Base-by-base conservation (phyloP, 495 filamentous ascomycete genomes). In the Talaromyces proteolyticus region DNA sequence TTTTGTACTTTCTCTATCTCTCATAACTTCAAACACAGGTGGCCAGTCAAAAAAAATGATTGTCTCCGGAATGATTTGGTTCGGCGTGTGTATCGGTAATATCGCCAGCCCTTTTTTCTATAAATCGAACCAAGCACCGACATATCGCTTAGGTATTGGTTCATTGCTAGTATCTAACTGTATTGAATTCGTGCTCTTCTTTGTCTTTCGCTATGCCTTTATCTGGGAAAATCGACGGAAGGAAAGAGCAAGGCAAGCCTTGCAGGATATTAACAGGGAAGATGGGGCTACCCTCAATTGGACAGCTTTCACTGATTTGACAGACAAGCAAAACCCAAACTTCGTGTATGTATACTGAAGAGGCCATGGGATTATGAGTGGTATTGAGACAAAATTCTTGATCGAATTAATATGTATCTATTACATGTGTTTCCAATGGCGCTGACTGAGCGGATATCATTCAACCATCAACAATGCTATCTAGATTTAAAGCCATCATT, bases 1-100 rank as follows among this genome's bases (percentile, higher is more conserved):
- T 0, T 81, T 77, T 25, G 77, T 81, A 11, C 62, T 84, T 34
- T 68, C 73, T 1, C 66, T 82, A 26, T 78, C 75, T 10, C 64
- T 86, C 12, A 61, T 71, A 3, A 84, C 77, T 0, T 68, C 65
- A 10, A 79, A 79, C 49, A 73, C 66, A 44, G 76, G 68, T 0
- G 74, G 79, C 1, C 78, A 83, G 40, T 79, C 78, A 1, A 84
- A 84, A 59, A 46, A 46, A 19, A 46, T 46, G 44, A 46, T 46
- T 18, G 44, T 46, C 14, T 46, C 44, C 17, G 44, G 44, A 22
- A 46, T 46, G 44, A 46, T 46, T n/a, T 46, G 44, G 44, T 46
- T 46, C 12, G 44, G 44, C 16, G 44, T 46, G 8, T 46, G 44
- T 6, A 26, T 49, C 16, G 47, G 47, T 14, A 49, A 49, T 34